Evolutionary conservation across 1,139 yeast genomes (phyloP).

Genomic region (Yamadazyma dendronema): DNA sequence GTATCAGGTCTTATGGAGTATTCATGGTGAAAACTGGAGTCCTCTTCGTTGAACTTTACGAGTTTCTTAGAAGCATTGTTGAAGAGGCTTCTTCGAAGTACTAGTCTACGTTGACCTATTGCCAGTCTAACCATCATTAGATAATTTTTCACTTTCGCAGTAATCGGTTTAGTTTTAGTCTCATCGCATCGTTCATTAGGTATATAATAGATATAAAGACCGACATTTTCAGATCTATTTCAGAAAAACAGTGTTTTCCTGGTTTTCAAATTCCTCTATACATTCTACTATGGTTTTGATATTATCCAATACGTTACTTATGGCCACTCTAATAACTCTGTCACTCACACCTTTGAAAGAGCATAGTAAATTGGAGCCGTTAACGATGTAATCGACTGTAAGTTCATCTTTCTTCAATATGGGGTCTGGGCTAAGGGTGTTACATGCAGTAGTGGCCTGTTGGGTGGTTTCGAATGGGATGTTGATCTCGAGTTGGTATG

Average conservation of each 20-base stretch:
- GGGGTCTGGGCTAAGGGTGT: conserved; percentile 73
- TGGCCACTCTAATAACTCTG: conserved; percentile 67
- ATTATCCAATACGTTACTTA: conserved; percentile 64
- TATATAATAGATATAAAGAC: neutral
- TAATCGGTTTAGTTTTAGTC: too few species aligned
- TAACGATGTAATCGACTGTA: conserved; percentile 37
- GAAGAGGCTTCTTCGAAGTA: conserved; percentile 11
- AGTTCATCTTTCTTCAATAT: conserved; percentile 64
- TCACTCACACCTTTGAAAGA: conserved; percentile 57
- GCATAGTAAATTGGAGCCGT: conserved; percentile 33
- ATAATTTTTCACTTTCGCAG: conserved; percentile 8
- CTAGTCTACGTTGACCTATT: conserved; percentile 5
- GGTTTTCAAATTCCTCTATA: conserved; percentile 57
- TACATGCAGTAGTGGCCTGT: conserved; percentile 65
- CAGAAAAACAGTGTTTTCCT: conserved; percentile 21
- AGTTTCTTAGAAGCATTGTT: conserved; percentile 9
- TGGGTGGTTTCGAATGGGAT: conserved; percentile 61
- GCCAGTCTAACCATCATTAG: too few species aligned
- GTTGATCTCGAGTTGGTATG: conserved; percentile 15
- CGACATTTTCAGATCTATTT: neutral
- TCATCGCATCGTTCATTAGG: neutral
- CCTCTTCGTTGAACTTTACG: conserved; percentile 17
- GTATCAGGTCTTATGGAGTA: conserved; percentile 50
- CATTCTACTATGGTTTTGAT: conserved; percentile 66
- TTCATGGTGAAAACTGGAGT: conserved; percentile 38